phyloP scores from a whole-genome alignment of 257 asterid species.

The Forsythia suspensa region DNA sequence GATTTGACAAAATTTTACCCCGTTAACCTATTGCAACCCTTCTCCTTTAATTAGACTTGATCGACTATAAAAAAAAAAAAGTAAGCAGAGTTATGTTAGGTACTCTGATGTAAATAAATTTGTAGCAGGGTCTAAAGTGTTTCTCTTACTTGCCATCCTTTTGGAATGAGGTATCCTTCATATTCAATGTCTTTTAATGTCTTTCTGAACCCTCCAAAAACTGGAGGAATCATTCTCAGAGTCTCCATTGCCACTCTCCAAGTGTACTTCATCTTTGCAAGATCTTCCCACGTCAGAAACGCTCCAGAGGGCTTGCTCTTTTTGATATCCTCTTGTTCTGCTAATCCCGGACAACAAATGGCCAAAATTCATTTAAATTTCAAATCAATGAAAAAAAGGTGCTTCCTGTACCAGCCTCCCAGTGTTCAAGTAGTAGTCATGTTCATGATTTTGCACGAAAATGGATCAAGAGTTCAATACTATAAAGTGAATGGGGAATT shows the following conservation, averaged over 20 bases:
- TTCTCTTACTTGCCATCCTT: conserved; percentile 77
- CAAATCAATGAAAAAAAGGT: not conserved
- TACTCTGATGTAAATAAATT: no score
- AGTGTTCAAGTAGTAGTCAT: not conserved
- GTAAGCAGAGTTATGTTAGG: not conserved
- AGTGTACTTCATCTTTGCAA: conserved; percentile 65
- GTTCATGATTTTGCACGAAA: not conserved
- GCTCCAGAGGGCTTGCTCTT: conserved; percentile 37
- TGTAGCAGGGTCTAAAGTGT: not conserved
- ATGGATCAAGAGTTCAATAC: not conserved
- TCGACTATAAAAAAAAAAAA: no score
- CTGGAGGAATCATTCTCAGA: conserved; percentile 54
- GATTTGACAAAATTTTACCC: no score
- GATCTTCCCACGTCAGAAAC: conserved; percentile 66
- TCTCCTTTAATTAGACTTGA: not conserved
- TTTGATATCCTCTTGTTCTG: conserved; percentile 68
- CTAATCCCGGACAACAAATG: not conserved
- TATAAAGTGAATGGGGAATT: not conserved
- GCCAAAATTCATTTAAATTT: not conserved
- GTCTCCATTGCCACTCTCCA: conserved; percentile 83
- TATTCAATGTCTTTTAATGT: conserved; percentile 54
- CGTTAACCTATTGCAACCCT: not conserved
- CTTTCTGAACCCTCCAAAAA: conserved; percentile 71
- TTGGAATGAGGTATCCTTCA: conserved; percentile 62
- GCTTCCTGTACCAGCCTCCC: not conserved